phyloP scores from a whole-genome alignment of 2,329 filamentous ascomycete species.

The Parasarocladium wereldwijsianum region DNA sequence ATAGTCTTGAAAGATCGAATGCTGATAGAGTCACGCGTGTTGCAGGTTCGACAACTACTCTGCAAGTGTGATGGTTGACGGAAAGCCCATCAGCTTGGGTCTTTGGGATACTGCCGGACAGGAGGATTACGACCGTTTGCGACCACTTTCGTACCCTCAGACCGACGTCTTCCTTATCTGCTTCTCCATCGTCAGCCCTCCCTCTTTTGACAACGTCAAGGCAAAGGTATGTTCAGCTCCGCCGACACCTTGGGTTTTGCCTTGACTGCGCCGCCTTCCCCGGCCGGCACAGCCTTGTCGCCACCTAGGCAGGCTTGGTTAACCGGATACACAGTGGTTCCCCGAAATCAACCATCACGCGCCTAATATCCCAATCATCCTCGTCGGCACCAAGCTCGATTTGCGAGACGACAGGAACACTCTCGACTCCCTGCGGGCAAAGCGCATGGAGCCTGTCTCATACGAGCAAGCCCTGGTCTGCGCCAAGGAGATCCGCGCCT shows the following conservation, averaged over 20 bases:
- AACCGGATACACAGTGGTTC: slow-evolving; percentile 55
- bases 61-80: slow-evolving; percentile 97
- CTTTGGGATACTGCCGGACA: slow-evolving; percentile 98
- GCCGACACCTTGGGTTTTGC: not conserved
- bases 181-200: slow-evolving; percentile 95
- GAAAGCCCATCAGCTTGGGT: slow-evolving; percentile 90
- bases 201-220: slow-evolving; percentile 97
- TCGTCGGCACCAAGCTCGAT: slow-evolving; percentile 95
- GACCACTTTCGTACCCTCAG: slow-evolving; percentile 92
- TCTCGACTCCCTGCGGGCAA: slow-evolving; percentile 66
- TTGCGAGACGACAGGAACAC: slow-evolving; percentile 78
- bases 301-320: too few relatives aligned
- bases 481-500: slow-evolving; percentile 86
- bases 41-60: slow-evolving; percentile 95
- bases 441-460: slow-evolving; percentile 93
- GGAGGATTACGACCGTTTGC: slow-evolving; percentile 93
- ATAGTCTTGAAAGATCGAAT: slow-evolving; percentile 8
- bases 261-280: too few relatives aligned
- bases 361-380: slow-evolving; percentile 86
- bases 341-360: slow-evolving; percentile 97
- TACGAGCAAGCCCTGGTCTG: slow-evolving; percentile 84
- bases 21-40: slow-evolving; percentile 8
- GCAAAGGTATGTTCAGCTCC: slow-evolving; percentile 59
- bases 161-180: slow-evolving; percentile 98
- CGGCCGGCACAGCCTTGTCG: too few relatives aligned